phyloP scores from a whole-genome alignment of 208 protist species.

The Plasmodiophora brassicae region DNA sequence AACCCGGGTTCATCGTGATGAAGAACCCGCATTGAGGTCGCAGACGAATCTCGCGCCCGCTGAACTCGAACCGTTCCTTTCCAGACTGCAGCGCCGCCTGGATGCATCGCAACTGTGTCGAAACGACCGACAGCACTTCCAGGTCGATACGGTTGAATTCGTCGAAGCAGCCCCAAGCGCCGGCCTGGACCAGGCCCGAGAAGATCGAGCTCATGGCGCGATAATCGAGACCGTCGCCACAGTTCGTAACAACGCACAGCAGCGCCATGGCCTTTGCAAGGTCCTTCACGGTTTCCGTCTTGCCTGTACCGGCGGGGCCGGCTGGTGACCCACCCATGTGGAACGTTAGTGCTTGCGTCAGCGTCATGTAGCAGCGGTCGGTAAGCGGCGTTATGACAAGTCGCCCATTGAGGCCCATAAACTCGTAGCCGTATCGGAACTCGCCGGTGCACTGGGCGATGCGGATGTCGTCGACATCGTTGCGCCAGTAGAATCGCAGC shows the following conservation, averaged over 20 bases:
- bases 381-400: conserved; percentile 98
- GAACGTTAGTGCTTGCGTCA: conserved; percentile 95
- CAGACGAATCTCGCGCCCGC: conserved; percentile 64
- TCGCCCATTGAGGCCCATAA: conserved; percentile 96
- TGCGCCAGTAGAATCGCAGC: conserved; percentile 96
- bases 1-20: conserved; percentile 99
- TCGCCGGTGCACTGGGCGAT: conserved; percentile 92
- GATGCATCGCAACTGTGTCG: conserved; percentile 92
- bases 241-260: conserved; percentile 96
- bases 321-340: conserved; percentile 74
- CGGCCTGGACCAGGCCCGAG: conserved; percentile 88
- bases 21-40: conserved; percentile 89
- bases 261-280: conserved; percentile 91
- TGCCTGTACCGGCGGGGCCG: conserved; percentile 63
- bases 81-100: conserved; percentile 79
- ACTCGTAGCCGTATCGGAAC: conserved; percentile 96
- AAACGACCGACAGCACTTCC: conserved; percentile 95
- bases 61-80: conserved; percentile 64
- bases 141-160: conserved; percentile 98
- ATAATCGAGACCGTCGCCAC: conserved; percentile 96
- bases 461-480: conserved; percentile 79
- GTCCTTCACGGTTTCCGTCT: conserved; percentile 96
- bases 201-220: conserved; percentile 96
- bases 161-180: conserved; percentile 98
- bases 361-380: conserved; percentile 97